Evolutionary conservation across 345 rosid species (phyloP).

Genomic region (Sonneratia alba): DNA sequence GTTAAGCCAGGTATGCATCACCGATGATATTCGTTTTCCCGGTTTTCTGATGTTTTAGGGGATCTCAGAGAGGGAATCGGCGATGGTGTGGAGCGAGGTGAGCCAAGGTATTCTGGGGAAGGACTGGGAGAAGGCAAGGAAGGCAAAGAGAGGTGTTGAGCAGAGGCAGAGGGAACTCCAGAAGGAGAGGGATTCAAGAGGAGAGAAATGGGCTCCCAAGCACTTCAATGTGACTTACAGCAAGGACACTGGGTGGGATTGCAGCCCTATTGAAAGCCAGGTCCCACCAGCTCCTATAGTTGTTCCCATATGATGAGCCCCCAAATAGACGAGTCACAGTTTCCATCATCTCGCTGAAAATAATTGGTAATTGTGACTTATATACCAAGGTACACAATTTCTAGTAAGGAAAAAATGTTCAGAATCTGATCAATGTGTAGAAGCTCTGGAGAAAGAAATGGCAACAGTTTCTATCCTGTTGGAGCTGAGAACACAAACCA

Average conservation of each 20-base stretch:
- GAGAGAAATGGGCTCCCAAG: constrained; percentile 56
- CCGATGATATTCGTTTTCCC: background rate
- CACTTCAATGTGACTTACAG: constrained; percentile 35
- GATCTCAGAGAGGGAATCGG: constrained; percentile 49
- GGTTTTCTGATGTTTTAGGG: constrained; percentile 24
- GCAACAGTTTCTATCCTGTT: no score
- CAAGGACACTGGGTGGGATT: constrained; percentile 48
- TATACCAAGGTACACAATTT: no score
- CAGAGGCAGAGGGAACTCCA: constrained; percentile 45
- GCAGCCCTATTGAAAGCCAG: constrained; percentile 37
- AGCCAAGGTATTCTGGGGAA: constrained; percentile 43
- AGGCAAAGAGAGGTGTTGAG: constrained; percentile 57
- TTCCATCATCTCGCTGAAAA: no score
- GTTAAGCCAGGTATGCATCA: no score
- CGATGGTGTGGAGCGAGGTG: constrained; percentile 57
- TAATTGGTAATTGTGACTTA: no score
- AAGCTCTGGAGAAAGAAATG: no score
- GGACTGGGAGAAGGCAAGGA: constrained; percentile 67
- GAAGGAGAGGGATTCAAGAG: constrained; percentile 35
- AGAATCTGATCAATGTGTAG: no score
- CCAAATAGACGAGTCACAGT: background rate
- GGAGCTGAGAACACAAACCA: no score
- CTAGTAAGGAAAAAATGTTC: no score
- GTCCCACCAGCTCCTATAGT: constrained; percentile 61
- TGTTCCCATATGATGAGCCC: constrained; percentile 19